Evolutionary conservation across 2,329 filamentous ascomycete species (phyloP).

Genomic region (Hypomyces rosellus): DNA sequence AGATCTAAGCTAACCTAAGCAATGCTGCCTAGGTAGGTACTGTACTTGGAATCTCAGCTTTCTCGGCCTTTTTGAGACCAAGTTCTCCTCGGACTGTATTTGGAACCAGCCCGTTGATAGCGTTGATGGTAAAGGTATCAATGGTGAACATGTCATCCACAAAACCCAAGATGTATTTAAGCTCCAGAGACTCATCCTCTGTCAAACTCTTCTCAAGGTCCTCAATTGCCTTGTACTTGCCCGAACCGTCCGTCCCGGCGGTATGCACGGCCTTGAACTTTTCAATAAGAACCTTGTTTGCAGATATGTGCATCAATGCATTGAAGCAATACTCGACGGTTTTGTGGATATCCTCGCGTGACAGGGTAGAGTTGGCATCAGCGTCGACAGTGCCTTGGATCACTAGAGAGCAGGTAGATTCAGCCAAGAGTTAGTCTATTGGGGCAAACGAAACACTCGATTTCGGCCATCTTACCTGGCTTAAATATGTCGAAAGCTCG

Average conservation of each 20-base stretch:
- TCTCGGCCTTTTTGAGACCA: not conserved
- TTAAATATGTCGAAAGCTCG: slow-evolving; percentile 35
- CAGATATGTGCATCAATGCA: slow-evolving; percentile 20
- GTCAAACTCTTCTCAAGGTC: slow-evolving; percentile 13
- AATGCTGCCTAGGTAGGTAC: too few relatives aligned
- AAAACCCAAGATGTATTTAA: slow-evolving; percentile 25
- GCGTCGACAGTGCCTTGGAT: slow-evolving; percentile 32
- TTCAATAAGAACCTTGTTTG: slow-evolving; percentile 12
- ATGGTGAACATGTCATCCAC: slow-evolving; percentile 27
- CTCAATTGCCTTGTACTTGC: not conserved
- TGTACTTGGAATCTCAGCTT: too few relatives aligned
- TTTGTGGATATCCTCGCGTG: slow-evolving; percentile 25
- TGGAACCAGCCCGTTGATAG: slow-evolving; percentile 17
- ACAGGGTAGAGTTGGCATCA: slow-evolving; percentile 19
- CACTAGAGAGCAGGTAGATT: slow-evolving; percentile 18
- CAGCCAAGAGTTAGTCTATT: too few relatives aligned
- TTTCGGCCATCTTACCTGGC: slow-evolving; percentile 16
- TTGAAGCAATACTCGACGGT: slow-evolving; percentile 27
- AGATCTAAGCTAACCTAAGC: too few relatives aligned
- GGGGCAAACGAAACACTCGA: too few relatives aligned
- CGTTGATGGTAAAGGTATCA: slow-evolving; percentile 14
- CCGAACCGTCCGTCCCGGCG: not conserved
- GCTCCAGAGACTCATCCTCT: slow-evolving; percentile 18
- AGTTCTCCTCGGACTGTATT: slow-evolving; percentile 2
- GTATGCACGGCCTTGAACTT: slow-evolving; percentile 11